Base-by-base conservation (phyloP, 2,329 filamentous ascomycete genomes). In the Ascochyta pisi region DNA sequence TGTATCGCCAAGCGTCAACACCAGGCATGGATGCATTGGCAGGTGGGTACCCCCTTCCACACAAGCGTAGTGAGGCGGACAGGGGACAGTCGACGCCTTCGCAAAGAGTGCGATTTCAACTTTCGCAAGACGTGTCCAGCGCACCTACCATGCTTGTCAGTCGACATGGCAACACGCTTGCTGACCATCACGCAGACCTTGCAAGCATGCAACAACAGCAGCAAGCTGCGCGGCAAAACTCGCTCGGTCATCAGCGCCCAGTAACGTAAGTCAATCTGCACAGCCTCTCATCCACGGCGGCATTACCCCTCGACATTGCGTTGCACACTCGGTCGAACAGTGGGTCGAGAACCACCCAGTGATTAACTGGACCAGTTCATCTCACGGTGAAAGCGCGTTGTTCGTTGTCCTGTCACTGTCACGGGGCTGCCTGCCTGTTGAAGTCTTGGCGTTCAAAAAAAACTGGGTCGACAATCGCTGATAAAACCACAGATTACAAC, bases 11-110 rank as follows among this genome's bases (percentile, higher is more conserved):
- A 37, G 70, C 75, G 1, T 81, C 79, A 23, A 81, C 77, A 15
- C 75, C 78, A 27, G 75, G 78, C 41, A 80, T 82, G 77, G 79
- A 82, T 52, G 77, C 78, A 54, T 64, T 81, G 52, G 78, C 79
- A 66, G 79, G 78, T 80, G 65, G 63, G 67, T 64, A 35, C 50
- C 39, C 19, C 39, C 46, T 52, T 52, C 55, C 39, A 7, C 6
- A 6, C 23, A 41, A 41, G 22, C 15, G 7, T 6, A 4, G 22
- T 6, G 12, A 41, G 2, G 15, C 24, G 3, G 23, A 13, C 10
- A 8, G 23, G 13, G 23, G 6, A 27, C 5, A 5, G 24, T 16
- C 5, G 8, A 12, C 16, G 39, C 23, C 6, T 26, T 26, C 13
- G 15, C 38, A 6, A 26, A 13, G 3, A 26, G 4, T 24, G 10